Base-by-base conservation (phyloP, 495 filamentous ascomycete species). In the Xylaria cubensis region DNA sequence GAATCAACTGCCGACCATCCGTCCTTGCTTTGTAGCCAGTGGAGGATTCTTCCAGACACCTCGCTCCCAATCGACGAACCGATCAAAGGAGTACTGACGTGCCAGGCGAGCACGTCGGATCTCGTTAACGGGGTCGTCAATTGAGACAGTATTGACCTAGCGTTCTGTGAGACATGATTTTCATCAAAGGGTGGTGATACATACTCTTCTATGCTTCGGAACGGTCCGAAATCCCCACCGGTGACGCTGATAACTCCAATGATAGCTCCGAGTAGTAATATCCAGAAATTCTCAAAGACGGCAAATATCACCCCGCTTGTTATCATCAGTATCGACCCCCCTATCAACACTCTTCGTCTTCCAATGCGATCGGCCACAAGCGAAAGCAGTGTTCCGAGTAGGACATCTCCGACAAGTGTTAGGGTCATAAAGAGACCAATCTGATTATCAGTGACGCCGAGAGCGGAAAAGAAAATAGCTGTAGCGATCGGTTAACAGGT, bases 351-450 rank as follows among this genome's bases (percentile, higher is more conserved):
- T 6, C 84, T 86, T 69, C 90, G 89, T 64, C 93, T 86, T 13
- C 94, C 93, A 64, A 94, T 79, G 1, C 84, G 80, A 83, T 97
- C 93, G 3, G 93, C 93, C 69, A 92, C 88, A 3, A 94, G 81
- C 0, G 94, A 94, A 32, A 97, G 85, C 32, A 91, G 75, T 24
- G 94, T 89, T 64, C 92, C 93, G 69, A 97, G 91, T 34, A 90
- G 73, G 2, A 93, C 91, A 83, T 97, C 94, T 36, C 94, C 94
- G 21, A 92, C 81, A 66, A 97, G 81, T 0, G 94, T 97, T 61
- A 95, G 81, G 4, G 92, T 94, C 93, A 97, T 97, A 80, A 97
- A 96, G 5, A 94, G 84, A 19, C 94, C 94, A 55, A 92, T 94
- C n/a, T 84, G 84, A n/a, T 88, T 84, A 74, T 93, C 89, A 0